Evolutionary conservation across 768 basidiomycete species (phyloP).

Genomic region (Mycena galericulata): DNA sequence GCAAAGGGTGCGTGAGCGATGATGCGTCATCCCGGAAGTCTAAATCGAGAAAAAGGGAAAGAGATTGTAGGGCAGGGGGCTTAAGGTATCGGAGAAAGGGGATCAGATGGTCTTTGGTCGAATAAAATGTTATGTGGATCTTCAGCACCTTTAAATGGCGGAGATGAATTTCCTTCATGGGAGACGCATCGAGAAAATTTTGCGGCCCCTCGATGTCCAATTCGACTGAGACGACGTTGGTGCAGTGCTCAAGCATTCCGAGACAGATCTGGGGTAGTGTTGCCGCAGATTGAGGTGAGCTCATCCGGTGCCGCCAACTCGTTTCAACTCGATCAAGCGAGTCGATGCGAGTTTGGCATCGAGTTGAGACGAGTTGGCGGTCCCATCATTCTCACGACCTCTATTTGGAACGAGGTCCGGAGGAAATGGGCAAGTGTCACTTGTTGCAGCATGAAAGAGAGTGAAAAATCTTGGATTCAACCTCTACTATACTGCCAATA

Average conservation of each 20-base stretch:
- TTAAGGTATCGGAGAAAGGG: slow-evolving; percentile 13
- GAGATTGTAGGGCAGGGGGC: background rate
- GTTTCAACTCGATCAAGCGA: too few species aligned
- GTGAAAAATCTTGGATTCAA: too few species aligned
- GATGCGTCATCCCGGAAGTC: background rate
- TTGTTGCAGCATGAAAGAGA: too few species aligned
- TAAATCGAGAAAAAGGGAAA: background rate
- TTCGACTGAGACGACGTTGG: background rate
- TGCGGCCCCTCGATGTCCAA: background rate
- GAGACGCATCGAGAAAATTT: background rate
- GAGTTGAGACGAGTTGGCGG: too few species aligned
- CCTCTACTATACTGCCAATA: too few species aligned
- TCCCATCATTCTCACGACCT: too few species aligned
- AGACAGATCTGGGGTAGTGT: slow-evolving; percentile 15
- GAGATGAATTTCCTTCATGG: background rate
- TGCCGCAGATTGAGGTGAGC: too few species aligned
- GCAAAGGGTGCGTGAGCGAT: background rate
- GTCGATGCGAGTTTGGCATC: too few species aligned
- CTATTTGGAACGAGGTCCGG: too few species aligned
- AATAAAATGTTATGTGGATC: background rate
- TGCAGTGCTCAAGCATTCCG: slow-evolving; percentile 13
- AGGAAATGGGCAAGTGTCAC: too few species aligned
- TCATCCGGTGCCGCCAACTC: too few species aligned
- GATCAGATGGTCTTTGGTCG: background rate
- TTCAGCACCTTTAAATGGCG: slow-evolving; percentile 4